These are phyloP conservation scores for Pleurotus djamor DNA, from an alignment of 768 basidiomycete species.

Conservation along the genomic window DNA sequence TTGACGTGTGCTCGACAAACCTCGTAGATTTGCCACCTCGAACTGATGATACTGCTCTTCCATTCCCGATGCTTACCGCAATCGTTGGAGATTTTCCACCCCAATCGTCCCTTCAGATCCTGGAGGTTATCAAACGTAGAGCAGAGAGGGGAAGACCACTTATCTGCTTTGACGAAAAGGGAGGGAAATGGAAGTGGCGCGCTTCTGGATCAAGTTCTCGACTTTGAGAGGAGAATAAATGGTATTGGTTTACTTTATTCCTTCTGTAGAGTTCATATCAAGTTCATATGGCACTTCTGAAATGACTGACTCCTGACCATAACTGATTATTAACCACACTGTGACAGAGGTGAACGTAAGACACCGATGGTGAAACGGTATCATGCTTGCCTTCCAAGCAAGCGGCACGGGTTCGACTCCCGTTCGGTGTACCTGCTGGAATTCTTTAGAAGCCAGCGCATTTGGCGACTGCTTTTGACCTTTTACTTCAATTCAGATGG, in stretches of 20 bases:
- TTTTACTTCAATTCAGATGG: too few species aligned
- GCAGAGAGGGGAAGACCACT: not conserved
- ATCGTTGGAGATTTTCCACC: not conserved
- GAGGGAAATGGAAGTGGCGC: not conserved
- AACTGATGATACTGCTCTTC: not conserved
- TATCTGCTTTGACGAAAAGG: not conserved
- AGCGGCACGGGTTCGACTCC: constrained; percentile 43
- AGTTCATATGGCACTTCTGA: too few species aligned
- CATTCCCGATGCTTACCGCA: not conserved
- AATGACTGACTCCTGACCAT: too few species aligned
- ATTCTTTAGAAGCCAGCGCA: too few species aligned
- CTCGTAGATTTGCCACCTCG: not conserved
- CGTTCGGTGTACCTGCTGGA: constrained; percentile 17
- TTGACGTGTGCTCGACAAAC: not conserved
- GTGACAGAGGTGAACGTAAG: too few species aligned
- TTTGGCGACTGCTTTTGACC: too few species aligned
- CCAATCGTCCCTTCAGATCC: not conserved
- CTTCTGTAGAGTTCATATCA: too few species aligned
- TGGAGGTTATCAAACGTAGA: not conserved
- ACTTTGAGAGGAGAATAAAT: too few species aligned
- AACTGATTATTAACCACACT: too few species aligned
- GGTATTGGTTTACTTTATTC: too few species aligned
- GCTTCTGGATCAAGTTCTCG: too few species aligned
- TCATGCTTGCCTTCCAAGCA: constrained; percentile 57
- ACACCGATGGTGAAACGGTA: constrained; percentile 52